phyloP scores from a whole-genome alignment of 441 rosid species.

The Jatropha multifida region DNA sequence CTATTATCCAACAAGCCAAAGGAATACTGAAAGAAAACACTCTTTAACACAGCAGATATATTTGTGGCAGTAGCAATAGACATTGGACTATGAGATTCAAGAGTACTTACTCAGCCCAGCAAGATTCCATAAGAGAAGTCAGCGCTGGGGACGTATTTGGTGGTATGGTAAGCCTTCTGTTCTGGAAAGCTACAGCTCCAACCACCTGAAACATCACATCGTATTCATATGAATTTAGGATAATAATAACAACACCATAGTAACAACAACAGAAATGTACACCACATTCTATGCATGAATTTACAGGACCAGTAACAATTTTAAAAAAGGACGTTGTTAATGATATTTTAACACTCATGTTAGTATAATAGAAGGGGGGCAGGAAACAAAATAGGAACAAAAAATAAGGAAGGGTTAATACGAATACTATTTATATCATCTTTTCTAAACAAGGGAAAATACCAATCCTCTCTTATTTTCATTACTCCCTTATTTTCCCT shows the following conservation, averaged over 20 bases:
- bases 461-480: too few species aligned
- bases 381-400: neutral
- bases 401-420: neutral
- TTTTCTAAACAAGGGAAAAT: too few species aligned
- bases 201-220: conserved; percentile 59
- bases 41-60: neutral
- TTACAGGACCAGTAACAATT: neutral
- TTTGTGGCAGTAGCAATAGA: neutral
- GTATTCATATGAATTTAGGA: neutral
- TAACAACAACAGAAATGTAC: neutral
- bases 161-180: conserved; percentile 82
- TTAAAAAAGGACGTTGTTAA: neutral
- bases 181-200: conserved; percentile 98
- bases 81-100: neutral
- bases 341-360: too few species aligned
- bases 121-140: conserved; percentile 93
- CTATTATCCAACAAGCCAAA: neutral
- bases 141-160: conserved; percentile 62
- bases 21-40: neutral
- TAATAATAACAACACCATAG: neutral
- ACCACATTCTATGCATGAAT: neutral
- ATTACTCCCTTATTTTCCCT: too few species aligned
- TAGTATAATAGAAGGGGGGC: too few species aligned
- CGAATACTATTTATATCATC: too few species aligned
- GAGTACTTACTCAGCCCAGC: conserved; percentile 83